Evolutionary conservation across 352 stramenopile species (phyloP), one percentile per base, ranked within the genome.

Genomic region (Pythium phragmitis): DNA sequence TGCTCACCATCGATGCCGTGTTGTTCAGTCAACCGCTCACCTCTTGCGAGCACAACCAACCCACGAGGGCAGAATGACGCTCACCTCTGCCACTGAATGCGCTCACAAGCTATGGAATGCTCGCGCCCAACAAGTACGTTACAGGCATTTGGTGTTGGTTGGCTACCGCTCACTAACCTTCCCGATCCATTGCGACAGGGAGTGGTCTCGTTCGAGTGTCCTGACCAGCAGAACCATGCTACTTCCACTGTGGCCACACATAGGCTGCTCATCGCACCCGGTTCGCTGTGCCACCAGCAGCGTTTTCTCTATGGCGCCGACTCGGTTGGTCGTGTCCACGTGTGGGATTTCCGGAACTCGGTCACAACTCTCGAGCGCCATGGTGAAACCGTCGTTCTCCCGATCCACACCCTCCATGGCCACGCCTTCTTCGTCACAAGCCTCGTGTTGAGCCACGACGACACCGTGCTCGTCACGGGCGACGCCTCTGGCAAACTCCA

Each of bases 341-440:
- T 62, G 0, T 66, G 64, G 64, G 57, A 70, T 39, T 34, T 70
- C 9, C 50, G 36, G 2, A 7, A 11, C 17, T 26, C 56, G 7
- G 34, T 59, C 37, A 23, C 53, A 1, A 52, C 60, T 1, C 36
- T 61, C 19, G 9, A 42, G 1, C 45, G 37, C 34, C 39, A 54
- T 17, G 28, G 19, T 5, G 56, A 65, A n/a, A 2, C 19, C 4
- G 23, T 61, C 36, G 43, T 56, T 9, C 43, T 48, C 7, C 57
- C 64, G 3, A 49, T 21, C 42, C 57, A 66, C 45, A 19, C 34
- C 7, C 37, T 70, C 50, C 34, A 16, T 5, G 51, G 57, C 11
- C 57, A 70, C 46, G 53, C 23, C 1, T 66, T 63, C 51, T 66
- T 63, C 39, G 64, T 66, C 55, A 70, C 50, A 14, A 60, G 50